A percentile compares a stretch with the other conserved stretches of the same genome.
These are phyloP conservation scores for Pseudocohnilembus persalinus DNA, from an alignment of 169 alveolate species.

Conservation along the genomic window DNA sequence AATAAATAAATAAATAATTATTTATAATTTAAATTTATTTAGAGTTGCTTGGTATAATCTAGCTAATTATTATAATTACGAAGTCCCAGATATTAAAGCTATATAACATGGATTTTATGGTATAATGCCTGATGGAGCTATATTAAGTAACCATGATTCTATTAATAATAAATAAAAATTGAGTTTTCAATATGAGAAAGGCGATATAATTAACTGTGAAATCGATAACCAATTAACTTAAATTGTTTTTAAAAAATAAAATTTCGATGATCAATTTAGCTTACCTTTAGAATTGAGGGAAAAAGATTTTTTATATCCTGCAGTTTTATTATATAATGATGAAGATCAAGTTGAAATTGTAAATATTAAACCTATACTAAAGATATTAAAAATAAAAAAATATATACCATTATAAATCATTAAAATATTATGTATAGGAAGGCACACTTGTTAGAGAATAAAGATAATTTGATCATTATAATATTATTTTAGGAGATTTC, in stretches of 20 bases:
- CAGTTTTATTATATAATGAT: background rate
- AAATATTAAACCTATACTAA: too few relatives aligned
- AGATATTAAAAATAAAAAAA: too few relatives aligned
- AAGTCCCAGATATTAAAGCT: background rate
- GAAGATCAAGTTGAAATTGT: background rate
- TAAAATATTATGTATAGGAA: background rate
- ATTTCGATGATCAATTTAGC: background rate
- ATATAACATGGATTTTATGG: background rate
- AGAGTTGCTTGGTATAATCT: background rate
- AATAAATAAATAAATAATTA: too few relatives aligned
- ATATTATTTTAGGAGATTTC: background rate
- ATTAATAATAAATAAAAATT: too few relatives aligned
- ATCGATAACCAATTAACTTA: background rate
- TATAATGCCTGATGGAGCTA: background rate
- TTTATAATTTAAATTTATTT: too few relatives aligned
- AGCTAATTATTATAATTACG: background rate
- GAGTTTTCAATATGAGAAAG: background rate
- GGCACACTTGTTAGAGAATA: background rate
- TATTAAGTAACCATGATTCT: background rate
- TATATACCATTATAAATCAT: too few relatives aligned
- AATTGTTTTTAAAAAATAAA: too few relatives aligned
- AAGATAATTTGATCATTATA: background rate
- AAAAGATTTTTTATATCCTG: background rate
- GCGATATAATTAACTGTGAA: background rate
- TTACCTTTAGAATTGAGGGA: background rate